A percentile compares a stretch with the other conserved stretches of the same genome.
phyloP scores from a whole-genome alignment of 2,329 filamentous ascomycete species.

The Cladorrhinum sp. region DNA sequence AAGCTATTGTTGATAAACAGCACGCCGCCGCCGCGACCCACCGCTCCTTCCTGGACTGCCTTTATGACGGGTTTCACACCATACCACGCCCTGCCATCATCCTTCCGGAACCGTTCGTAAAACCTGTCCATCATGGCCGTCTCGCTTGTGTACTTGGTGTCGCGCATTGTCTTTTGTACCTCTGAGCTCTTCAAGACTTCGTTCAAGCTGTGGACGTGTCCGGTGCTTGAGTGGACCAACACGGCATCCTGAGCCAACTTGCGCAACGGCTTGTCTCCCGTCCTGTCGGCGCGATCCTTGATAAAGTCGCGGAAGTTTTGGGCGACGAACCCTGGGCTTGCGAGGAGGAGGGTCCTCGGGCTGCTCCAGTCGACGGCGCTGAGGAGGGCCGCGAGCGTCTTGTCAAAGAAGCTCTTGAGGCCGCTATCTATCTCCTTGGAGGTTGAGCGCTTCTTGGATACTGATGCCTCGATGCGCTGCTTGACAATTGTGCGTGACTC shows the following conservation, averaged over 20 bases:
- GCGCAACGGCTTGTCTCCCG: constrained; percentile 66
- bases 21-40: constrained; percentile 80
- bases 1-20: constrained; percentile 83
- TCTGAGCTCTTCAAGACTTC: constrained; percentile 82
- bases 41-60: constrained; percentile 82
- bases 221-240: constrained; percentile 80
- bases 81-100: constrained; percentile 90
- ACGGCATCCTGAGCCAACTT: constrained; percentile 60
- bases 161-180: constrained; percentile 71
- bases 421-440: constrained; percentile 67
- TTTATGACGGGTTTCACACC: constrained; percentile 77
- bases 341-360: constrained; percentile 73
- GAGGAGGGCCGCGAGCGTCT: constrained; percentile 70
- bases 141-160: constrained; percentile 86
- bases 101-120: constrained; percentile 70
- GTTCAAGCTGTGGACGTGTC: constrained; percentile 81
- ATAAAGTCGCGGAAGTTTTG: constrained; percentile 74
- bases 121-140: constrained; percentile 83
- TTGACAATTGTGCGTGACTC: constrained; percentile 75
- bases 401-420: constrained; percentile 74
- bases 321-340: constrained; percentile 86
- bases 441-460: constrained; percentile 66
- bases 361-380: constrained; percentile 72
- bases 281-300: constrained; percentile 55
- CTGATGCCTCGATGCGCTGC: constrained; percentile 62